Evolutionary conservation across 148 eudicot species (phyloP), one percentile per base, ranked within the genome.

Genomic region (Rhododendron mucronatum): DNA sequence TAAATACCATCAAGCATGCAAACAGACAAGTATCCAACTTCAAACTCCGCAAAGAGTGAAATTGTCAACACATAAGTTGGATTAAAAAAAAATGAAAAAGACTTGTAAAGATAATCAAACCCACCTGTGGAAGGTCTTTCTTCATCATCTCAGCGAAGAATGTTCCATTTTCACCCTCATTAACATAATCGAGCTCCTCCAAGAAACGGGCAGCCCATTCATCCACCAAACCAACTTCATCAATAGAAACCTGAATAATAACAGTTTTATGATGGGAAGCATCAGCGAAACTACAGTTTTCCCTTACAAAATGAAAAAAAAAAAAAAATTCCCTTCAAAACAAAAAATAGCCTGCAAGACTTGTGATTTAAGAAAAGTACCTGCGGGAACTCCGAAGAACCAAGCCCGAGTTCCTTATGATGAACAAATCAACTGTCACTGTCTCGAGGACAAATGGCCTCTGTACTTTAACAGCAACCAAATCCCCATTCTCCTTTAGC

Each of bases 171-270:
- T 97, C 98, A 85, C 99, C 99, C 92, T 97, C 99, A 86, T 93
- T 97, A 83, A 97, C 82, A 88, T 97, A 97, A 91, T 97, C 99
- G 57, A 97, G 99, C 90, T 97, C 99, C 88, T 97, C 99, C 90
- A 97, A 97, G 90, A 95, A 97, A 50, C 99, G 98, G 45, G 99
- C 95, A 61, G 99, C 98, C 99, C 99, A 97, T 89, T 97, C 99
- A 85, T 97, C 99, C 75, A 95, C 98, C 92, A 95, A 89, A 47
- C 99, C 99, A 86, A 97, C 99, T 84, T 95, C 98, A 91, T 97
- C 99, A 88, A 97, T 45, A 33, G 99, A 94, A 67, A 97, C 81
- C 99, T 97, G 91, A 79, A 84, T 85, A 87, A 75, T 33, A 16
- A 87, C 79, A 81, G 28, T 81, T 8, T 82, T 14, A 75, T n/a